Evolutionary conservation across 352 stramenopile genomes (phyloP), one percentile per base, ranked within the genome.

Genomic region (Blastocystis hominis): DNA sequence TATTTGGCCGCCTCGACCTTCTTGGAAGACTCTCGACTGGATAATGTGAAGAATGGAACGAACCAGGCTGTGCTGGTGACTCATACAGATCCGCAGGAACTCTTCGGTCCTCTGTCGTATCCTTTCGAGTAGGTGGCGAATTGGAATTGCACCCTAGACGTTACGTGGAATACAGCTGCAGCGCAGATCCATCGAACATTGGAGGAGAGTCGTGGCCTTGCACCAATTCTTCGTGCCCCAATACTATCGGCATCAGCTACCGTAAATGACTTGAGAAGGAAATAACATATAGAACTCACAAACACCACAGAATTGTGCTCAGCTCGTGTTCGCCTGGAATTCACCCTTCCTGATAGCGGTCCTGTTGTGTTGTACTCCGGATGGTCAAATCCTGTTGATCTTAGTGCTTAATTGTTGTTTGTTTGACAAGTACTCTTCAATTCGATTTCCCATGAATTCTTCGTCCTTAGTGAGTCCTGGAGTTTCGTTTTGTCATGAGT

Each of bases 371-470:
- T 56, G 17, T 56, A 56, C 17, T 81, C 72, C n/a, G 72, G 50
- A 66, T 81, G 72, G 72, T 81, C 72, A 1, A 81, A 81, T 63
- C 54, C 50, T 30, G 47, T 80, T 24, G 69, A 61, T 36, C 24
- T 81, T 36, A 81, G 62, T 42, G 40, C 62, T 47, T 63, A 81
- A 66, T 46, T 46, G 34, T 46, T 53, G 50, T 42, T 63, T 36
- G 44, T 30, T 46, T 50, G 47, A n/a, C 15, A 44, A 68, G 24
- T 68, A 30, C 20, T 78, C 3, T 5, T 1, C 44, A 62, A 46
- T 78, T 78, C 62, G 40, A 38, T 78, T 56, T 3, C 3, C 47
- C 38, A 64, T 38, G 2, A n/a, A 64, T 64, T n/a, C 5, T 6
- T 61, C n/a, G n/a, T 61, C 53, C 53, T 17, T 61, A 17, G 53